phyloP scores from a whole-genome alignment of 805 yeast species.

The Hermanozyma aechmeae region DNA sequence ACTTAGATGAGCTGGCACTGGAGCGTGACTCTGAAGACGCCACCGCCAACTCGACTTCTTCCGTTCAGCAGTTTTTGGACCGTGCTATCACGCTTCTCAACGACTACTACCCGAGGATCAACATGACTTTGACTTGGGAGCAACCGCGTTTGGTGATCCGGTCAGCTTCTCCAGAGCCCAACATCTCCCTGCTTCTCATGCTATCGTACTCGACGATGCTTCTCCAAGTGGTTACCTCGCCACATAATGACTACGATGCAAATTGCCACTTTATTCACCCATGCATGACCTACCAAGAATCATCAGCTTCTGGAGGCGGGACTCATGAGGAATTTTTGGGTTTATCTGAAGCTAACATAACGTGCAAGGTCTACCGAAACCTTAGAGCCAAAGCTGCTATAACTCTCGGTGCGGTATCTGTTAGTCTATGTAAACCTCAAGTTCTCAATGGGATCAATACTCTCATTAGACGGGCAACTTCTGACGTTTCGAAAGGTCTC shows the following conservation, averaged over 20 bases:
- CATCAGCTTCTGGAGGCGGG: constrained; percentile 4
- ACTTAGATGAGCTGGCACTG: neutral
- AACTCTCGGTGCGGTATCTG: constrained; percentile 11
- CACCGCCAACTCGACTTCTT: too few relatives aligned
- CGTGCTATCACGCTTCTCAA: constrained; percentile 2
- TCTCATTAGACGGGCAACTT: constrained; percentile 18
- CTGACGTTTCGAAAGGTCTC: constrained; percentile 14
- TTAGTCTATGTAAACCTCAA: constrained; percentile 21
- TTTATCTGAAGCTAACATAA: constrained; percentile 10
- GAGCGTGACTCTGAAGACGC: constrained; percentile 1
- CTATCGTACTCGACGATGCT: constrained; percentile 26
- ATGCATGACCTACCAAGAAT: constrained; percentile 19
- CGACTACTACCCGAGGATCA: constrained; percentile 7
- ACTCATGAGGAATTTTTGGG: constrained; percentile 15
- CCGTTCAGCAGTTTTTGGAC: constrained; percentile 2
- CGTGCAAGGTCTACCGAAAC: constrained; percentile 17
- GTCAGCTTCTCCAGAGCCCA: constrained; percentile 10
- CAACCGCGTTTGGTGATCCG: constrained; percentile 14
- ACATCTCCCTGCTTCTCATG: constrained; percentile 16
- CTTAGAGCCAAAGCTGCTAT: constrained; percentile 15
- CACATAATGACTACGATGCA: constrained; percentile 21
- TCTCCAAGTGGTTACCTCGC: constrained; percentile 23
- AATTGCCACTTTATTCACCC: constrained; percentile 28
- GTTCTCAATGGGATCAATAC: constrained; percentile 22
- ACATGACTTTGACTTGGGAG: constrained; percentile 8